These are phyloP conservation scores for Mycena albidolilacea DNA, from an alignment of 768 basidiomycete species.

Conservation along the genomic window DNA sequence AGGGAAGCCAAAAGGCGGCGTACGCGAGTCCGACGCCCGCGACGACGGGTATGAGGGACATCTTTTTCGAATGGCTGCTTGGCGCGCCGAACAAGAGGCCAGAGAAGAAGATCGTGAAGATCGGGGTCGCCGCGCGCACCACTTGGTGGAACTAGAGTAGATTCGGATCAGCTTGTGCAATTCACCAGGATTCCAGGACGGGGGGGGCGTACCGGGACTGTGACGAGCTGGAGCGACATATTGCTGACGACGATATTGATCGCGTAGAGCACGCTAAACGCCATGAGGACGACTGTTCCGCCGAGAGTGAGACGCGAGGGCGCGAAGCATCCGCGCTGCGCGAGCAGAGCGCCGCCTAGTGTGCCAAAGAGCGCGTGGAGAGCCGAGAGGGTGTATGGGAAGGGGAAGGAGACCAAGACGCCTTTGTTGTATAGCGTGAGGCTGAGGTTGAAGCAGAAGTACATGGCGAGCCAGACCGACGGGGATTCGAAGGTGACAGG, in stretches of 20 bases:
- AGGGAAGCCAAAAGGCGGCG: slow-evolving; percentile 45
- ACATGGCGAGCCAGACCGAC: slow-evolving; percentile 79
- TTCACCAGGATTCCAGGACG: neutral
- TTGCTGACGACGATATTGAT: slow-evolving; percentile 97
- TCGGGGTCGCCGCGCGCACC: slow-evolving; percentile 91
- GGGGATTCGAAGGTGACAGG: slow-evolving; percentile 42
- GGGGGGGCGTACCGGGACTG: slow-evolving; percentile 80
- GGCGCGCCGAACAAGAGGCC: slow-evolving; percentile 74
- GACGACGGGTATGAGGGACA: slow-evolving; percentile 88
- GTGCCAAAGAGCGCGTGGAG: slow-evolving; percentile 91
- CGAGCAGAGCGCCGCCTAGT: slow-evolving; percentile 65
- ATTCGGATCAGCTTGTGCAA: slow-evolving; percentile 2
- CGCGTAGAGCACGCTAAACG: slow-evolving; percentile 93
- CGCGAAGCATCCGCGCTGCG: slow-evolving; percentile 63
- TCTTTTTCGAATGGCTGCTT: slow-evolving; percentile 73
- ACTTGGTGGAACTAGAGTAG: slow-evolving; percentile 92
- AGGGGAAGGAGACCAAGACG: slow-evolving; percentile 93
- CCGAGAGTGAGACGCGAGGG: slow-evolving; percentile 66
- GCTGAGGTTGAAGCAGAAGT: slow-evolving; percentile 92
- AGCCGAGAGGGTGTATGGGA: slow-evolving; percentile 95
- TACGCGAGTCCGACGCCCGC: slow-evolving; percentile 94
- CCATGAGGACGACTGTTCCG: slow-evolving; percentile 75
- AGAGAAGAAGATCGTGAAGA: slow-evolving; percentile 91
- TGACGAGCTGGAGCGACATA: slow-evolving; percentile 88
- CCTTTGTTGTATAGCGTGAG: slow-evolving; percentile 97